Evolutionary conservation across 352 stramenopile genomes (phyloP), one percentile per base, ranked within the genome.

Genomic region (Phytopythium litorale): DNA sequence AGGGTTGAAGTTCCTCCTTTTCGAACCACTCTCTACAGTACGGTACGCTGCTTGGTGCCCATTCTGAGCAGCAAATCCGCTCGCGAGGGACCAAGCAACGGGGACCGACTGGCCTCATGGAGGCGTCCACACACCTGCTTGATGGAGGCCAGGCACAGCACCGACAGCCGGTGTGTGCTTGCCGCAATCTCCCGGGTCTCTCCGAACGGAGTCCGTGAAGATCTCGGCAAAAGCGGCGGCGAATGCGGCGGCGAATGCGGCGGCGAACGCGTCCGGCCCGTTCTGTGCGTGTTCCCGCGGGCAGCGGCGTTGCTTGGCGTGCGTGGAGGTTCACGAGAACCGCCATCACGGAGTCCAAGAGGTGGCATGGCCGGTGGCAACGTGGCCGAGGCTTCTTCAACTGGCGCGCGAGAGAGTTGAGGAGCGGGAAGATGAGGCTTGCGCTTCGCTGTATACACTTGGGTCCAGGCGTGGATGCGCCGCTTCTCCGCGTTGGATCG

Each of bases 381-480:
- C 6, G 13, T 11, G 21, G 11, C 46, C 13, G 11, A 13, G 21
- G 23, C 46, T 53, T 53, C 46, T 53, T 53, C 46, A 53, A 53
- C 46, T 35, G 46, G 12, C 11, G 46, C 6, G 38, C 5, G 38
- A 13, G 46, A n/a, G 46, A 35, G 46, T 16, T 35, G 46, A 35
- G 45, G 45, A 32, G 7, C 43, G 37, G 9, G 37, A 42, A 42
- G 37, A 42, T 42, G 37, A 42, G 45, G 19, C n/a, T n/a, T 48
- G 45, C 49, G 13, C 49, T 56, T 56, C 49, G 49, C 28, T 40
- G 49, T 56, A 56, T 56, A 56, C 49, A 40, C 49, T 56, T 56
- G 37, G 30, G 7, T 30, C 16, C 28, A 25, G 16, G 45, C 1
- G 33, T 13, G 49, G 49, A 56, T 56, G 49, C 25, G 49, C 49